Evolutionary conservation across 768 basidiomycete genomes (phyloP).

Genomic region (Leucocoprinus sp.): DNA sequence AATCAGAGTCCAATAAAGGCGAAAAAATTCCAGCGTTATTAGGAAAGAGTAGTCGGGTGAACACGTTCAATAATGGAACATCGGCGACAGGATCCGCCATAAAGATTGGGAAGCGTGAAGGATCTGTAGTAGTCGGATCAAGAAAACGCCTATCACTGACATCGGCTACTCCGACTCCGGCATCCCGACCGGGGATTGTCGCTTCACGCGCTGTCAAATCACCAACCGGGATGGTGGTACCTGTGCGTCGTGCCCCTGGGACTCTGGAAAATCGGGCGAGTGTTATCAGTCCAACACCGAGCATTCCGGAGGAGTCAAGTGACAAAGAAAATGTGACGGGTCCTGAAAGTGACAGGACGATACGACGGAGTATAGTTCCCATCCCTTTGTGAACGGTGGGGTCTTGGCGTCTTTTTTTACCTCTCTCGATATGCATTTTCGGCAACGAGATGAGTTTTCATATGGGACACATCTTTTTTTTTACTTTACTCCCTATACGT

Average conservation of each 20-base stretch:
- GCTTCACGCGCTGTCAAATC: constrained; percentile 30
- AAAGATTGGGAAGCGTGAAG: constrained; percentile 17
- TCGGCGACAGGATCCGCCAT: constrained; percentile 18
- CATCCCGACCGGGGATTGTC: constrained; percentile 14
- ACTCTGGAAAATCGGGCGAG: constrained; percentile 24
- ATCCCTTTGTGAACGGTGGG: constrained; percentile 19
- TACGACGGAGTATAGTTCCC: constrained; percentile 25
- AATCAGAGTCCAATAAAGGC: constrained; percentile 30
- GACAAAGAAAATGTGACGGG: constrained; percentile 51
- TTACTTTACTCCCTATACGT: too few relatives aligned
- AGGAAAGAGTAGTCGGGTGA: constrained; percentile 43
- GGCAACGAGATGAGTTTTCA: too few relatives aligned
- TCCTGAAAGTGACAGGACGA: constrained; percentile 17
- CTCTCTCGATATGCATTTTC: too few relatives aligned
- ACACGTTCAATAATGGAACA: constrained; percentile 16
- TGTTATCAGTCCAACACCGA: constrained; percentile 29
- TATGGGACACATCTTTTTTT: too few relatives aligned
- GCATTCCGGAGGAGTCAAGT: constrained; percentile 31
- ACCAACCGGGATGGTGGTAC: constrained; percentile 21
- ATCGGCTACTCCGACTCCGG: constrained; percentile 32
- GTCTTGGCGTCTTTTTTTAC: not conserved
- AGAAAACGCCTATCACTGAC: constrained; percentile 34
- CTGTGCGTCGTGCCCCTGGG: constrained; percentile 26
- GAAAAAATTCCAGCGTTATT: constrained; percentile 36
- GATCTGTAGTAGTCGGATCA: constrained; percentile 27